Conservation (phyloP, 2,329 filamentous ascomycete genomes). For the Fusarium pseudocircinatum region DNA sequence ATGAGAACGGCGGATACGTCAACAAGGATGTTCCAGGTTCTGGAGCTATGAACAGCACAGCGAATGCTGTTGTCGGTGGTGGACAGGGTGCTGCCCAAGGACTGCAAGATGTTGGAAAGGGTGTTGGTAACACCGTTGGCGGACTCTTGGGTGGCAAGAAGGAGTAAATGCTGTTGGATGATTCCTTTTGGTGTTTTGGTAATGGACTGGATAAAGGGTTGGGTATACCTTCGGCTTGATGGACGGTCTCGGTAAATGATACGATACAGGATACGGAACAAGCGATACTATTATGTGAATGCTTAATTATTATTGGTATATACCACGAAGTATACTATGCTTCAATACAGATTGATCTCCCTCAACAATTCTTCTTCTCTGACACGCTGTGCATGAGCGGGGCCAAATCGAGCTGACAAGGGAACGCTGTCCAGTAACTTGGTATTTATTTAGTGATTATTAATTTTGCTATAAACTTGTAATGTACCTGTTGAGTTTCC, state of each 20-base stretch:
- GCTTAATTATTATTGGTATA: slow-evolving; percentile 1
- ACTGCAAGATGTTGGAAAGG: slow-evolving; percentile 36
- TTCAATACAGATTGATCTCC: neutral
- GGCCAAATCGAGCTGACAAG: neutral
- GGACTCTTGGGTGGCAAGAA: slow-evolving; percentile 50
- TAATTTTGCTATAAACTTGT: neutral
- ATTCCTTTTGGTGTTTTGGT: slow-evolving; percentile 8
- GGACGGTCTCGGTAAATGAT: neutral
- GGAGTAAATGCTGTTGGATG: slow-evolving; percentile 14
- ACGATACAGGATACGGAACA: neutral
- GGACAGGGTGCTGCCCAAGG: slow-evolving; percentile 47
- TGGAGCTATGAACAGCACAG: slow-evolving; percentile 40
- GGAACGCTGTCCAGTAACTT: neutral
- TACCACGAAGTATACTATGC: neutral
- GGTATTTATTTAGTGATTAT: neutral
- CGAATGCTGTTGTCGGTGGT: slow-evolving; percentile 44
- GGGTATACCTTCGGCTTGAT: neutral
- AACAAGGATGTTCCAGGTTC: slow-evolving; percentile 46
- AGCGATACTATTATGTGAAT: neutral
- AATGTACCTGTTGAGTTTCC: neutral
- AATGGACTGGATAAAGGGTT: neutral
- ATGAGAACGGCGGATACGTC: slow-evolving; percentile 64
- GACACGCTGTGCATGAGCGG: too few species aligned
- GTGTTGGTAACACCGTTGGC: slow-evolving; percentile 41
- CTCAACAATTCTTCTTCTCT: neutral